Conservation (phyloP, 495 filamentous ascomycete species). For the Lasiosphaeria hispida region DNA sequence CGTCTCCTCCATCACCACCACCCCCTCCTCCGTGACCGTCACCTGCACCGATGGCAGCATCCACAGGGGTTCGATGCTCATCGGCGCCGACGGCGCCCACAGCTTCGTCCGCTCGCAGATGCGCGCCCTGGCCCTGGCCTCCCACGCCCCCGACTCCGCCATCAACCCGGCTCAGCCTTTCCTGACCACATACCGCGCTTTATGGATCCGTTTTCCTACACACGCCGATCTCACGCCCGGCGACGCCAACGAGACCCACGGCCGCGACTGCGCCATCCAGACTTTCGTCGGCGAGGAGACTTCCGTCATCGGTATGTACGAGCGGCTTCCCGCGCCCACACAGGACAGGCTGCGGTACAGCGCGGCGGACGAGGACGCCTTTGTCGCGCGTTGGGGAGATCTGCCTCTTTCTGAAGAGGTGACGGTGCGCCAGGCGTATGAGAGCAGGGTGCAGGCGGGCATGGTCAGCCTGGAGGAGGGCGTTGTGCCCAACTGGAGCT, state of each 20-base stretch:
- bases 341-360: slow-evolving; percentile 38
- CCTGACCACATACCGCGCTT: slow-evolving; percentile 26
- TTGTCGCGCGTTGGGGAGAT: slow-evolving; percentile 27
- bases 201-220: slow-evolving; percentile 14
- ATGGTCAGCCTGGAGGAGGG: slow-evolving; percentile 42
- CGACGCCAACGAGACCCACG: slow-evolving; percentile 19
- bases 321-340: slow-evolving; percentile 41
- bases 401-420: slow-evolving; percentile 34
- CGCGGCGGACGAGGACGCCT: slow-evolving; percentile 32
- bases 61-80: slow-evolving; percentile 42
- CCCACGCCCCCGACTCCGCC: slow-evolving; percentile 43
- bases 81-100: slow-evolving; percentile 53
- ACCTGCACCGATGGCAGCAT: slow-evolving; percentile 38
- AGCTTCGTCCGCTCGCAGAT: slow-evolving; percentile 44
- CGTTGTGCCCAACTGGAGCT: slow-evolving; percentile 37
- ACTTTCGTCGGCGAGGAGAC: slow-evolving; percentile 21
- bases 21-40: slow-evolving; percentile 23
- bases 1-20: slow-evolving; percentile 24
- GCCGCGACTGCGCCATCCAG: slow-evolving; percentile 23
- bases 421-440: slow-evolving; percentile 36
- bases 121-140: slow-evolving; percentile 36
- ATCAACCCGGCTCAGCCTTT: slow-evolving; percentile 54
- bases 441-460: slow-evolving; percentile 16
- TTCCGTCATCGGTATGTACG: slow-evolving; percentile 41
- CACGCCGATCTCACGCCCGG: slow-evolving; percentile 2